Base-by-base conservation (phyloP, 73 alveolate species). In the Paramecium pentaurelia region DNA sequence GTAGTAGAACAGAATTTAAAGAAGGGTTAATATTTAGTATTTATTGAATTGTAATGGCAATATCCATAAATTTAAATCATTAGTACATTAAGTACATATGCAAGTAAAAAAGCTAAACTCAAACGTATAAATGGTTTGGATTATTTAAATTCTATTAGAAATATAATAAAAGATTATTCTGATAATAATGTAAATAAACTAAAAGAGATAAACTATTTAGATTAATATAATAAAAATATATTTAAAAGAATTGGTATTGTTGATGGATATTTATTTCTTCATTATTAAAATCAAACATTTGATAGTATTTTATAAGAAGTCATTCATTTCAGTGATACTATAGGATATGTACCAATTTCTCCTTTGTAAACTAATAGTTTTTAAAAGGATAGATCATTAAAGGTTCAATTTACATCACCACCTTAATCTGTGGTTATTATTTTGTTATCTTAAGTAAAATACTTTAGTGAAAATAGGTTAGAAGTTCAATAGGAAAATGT, bases 21-120 rank as follows among this genome's bases (percentile, higher is more conserved):
- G 8, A 59, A 58, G 20, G 94, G 94, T 4, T 32, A 71, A 60
- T 89, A 89, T 45, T 45, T 71, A 12, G 44, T 89, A 5, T 58
- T 89, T n/a, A 32, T 73, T 34, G 80, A 89, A 28, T 10, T 89
- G 8, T 42, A 80, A 44, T 80, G 44, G 58, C 22, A 38, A 42
- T 75, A 75, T 38, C 70, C 58, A 4, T 42, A 49, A 12, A 49
- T 28, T 0, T 22, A 80, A 80, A 40, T 20, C 1, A 27, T 80
- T n/a, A 12, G 45, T 11, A 80, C 71, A 25, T 14, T 80, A 10
- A 80, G 75, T 25, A 45, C 75, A 6, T 80, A 80, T 47, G 71
- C 91, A 80, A 32, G 42, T 11, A 44, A 47, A 2, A 80, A 44
- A 7, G 34, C 58, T 0, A 27, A 49, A 47, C 49, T 80, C 1